Evolutionary conservation across 768 basidiomycete genomes (phyloP).

Genomic region (Atractiella rhizophila): DNA sequence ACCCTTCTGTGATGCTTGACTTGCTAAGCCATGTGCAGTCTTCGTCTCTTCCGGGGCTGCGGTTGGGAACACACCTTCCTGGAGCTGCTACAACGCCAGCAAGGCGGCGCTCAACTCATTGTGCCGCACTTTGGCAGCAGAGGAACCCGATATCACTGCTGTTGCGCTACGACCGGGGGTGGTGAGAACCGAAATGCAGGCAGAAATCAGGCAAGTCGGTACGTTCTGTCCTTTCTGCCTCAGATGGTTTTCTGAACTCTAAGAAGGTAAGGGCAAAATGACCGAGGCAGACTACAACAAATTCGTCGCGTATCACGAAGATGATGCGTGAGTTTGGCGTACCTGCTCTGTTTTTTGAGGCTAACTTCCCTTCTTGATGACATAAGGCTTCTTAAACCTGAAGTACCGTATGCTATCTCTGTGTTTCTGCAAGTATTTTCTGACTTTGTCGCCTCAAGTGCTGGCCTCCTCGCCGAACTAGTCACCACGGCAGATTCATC

Average conservation of each 20-base stretch:
- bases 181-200: conserved; percentile 7
- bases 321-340: no score
- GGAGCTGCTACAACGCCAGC: conserved; percentile 5
- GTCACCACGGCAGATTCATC: conserved; percentile 3
- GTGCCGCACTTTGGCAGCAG: conserved; percentile 5
- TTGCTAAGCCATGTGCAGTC: no score
- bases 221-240: background rate
- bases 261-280: background rate
- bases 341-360: no score
- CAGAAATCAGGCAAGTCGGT: background rate
- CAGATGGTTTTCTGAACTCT: background rate
- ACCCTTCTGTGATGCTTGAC: no score
- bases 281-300: background rate
- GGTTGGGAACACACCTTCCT: conserved; percentile 1
- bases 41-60: conserved; percentile 9
- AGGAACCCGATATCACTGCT: conserved; percentile 7
- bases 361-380: conserved; percentile 1
- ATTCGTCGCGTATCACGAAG: no score
- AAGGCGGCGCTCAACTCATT: conserved; percentile 6
- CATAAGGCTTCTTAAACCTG: background rate
- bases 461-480: conserved; percentile 6
- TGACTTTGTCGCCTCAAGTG: no score
- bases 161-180: conserved; percentile 6
- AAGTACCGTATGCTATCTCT: conserved; percentile 1
- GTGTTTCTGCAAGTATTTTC: no score